Conservation (phyloP, 106 monocot genomes). For the Acorus gramineus region DNA sequence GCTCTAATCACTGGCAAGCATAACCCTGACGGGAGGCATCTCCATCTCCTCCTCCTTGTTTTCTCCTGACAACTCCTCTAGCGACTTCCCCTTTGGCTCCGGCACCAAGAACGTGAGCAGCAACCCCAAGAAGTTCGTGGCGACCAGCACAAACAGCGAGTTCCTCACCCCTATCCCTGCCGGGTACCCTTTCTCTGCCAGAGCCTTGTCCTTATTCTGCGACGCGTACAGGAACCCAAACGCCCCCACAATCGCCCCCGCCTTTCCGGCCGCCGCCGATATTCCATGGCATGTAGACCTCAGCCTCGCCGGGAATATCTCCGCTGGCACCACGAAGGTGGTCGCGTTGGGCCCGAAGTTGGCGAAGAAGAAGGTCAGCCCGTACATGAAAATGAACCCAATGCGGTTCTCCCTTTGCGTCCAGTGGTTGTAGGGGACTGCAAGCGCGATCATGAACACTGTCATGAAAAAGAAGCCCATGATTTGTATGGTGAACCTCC, state of each 20-base stretch:
- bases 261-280: constrained; percentile 61
- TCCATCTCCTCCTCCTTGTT: neutral
- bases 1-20: no score
- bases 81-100: constrained; percentile 46
- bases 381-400: constrained; percentile 68
- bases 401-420: constrained; percentile 31
- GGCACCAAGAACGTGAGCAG: constrained; percentile 40
- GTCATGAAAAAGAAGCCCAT: constrained; percentile 54
- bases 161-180: constrained; percentile 46
- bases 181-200: constrained; percentile 37
- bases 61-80: constrained; percentile 20
- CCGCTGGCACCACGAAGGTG: constrained; percentile 77
- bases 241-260: constrained; percentile 39
- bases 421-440: constrained; percentile 65
- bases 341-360: constrained; percentile 80
- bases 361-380: constrained; percentile 79
- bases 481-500: constrained; percentile 58
- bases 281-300: constrained; percentile 78
- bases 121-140: constrained; percentile 33
- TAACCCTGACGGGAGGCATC: no score
- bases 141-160: constrained; percentile 47
- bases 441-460: constrained; percentile 57
- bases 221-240: constrained; percentile 45
- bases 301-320: constrained; percentile 76
- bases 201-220: constrained; percentile 27